Evolutionary conservation across 148 eudicot genomes (phyloP).

Genomic region (Pouteria glomerata): DNA sequence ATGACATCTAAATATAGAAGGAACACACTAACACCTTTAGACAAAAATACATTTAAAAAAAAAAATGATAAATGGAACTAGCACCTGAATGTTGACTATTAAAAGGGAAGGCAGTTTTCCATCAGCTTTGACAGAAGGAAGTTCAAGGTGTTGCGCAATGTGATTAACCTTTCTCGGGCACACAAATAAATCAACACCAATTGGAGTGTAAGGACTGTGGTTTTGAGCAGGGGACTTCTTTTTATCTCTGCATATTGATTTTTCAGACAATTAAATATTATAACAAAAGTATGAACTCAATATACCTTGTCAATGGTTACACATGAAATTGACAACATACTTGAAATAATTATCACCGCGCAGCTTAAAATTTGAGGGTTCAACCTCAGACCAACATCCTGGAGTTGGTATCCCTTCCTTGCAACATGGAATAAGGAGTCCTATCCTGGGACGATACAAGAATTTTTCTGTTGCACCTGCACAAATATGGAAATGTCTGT

Average conservation of each 20-base stretch:
- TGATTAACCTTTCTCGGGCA: slow-evolving; percentile 67
- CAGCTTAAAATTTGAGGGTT: slow-evolving; percentile 62
- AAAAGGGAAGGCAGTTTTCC: slow-evolving; percentile 55
- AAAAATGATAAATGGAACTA: neutral
- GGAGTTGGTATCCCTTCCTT: slow-evolving; percentile 41
- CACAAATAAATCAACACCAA: slow-evolving; percentile 71
- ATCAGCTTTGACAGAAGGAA: slow-evolving; percentile 46
- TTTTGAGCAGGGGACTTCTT: slow-evolving; percentile 59
- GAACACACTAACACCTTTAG: neutral
- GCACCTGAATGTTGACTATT: slow-evolving; percentile 78
- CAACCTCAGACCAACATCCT: slow-evolving; percentile 65
- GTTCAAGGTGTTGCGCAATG: slow-evolving; percentile 79
- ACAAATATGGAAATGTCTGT: neutral
- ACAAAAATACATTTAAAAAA: neutral
- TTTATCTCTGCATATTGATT: slow-evolving; percentile 58
- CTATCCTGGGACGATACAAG: slow-evolving; percentile 60
- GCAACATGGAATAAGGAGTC: slow-evolving; percentile 55
- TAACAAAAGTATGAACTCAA: neutral
- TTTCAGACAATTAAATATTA: neutral
- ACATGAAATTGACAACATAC: slow-evolving; percentile 28
- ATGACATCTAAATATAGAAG: neutral
- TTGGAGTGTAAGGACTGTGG: slow-evolving; percentile 48
- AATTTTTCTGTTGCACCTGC: slow-evolving; percentile 51
- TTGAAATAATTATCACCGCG: slow-evolving; percentile 61
- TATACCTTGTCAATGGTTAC: neutral